Percentiles rank a stretch among this genome's conserved stretches.
These are phyloP conservation scores for Myxozyma kluyveri DNA, from an alignment of 805 yeast genomes.

Conservation along the genomic window DNA sequence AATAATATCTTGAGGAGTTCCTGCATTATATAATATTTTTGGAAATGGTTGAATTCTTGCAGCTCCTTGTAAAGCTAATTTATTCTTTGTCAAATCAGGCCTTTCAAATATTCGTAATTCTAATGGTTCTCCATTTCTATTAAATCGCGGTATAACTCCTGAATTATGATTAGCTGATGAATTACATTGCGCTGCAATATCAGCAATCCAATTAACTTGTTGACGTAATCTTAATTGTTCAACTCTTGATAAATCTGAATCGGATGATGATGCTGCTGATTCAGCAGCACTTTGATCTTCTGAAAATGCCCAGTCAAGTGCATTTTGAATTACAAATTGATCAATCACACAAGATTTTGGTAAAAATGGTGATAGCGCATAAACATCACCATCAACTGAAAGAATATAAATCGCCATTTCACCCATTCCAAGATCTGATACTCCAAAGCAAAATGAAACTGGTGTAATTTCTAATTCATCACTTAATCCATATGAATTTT, in stretches of 20 bases:
- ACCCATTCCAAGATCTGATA: constrained; percentile 41
- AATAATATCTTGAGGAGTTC: constrained; percentile 42
- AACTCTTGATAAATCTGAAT: background rate
- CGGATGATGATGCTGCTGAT: background rate
- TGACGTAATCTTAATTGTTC: constrained; percentile 24
- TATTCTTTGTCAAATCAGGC: constrained; percentile 17
- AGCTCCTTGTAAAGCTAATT: constrained; percentile 50
- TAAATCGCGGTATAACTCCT: constrained; percentile 11
- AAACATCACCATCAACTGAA: constrained; percentile 57
- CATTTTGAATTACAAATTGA: constrained; percentile 35
- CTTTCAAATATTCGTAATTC: constrained; percentile 33
- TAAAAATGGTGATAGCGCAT: constrained; percentile 60
- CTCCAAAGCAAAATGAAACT: constrained; percentile 49
- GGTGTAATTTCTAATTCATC: constrained; percentile 30
- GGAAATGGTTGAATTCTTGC: constrained; percentile 55
- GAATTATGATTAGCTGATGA: constrained; percentile 1
- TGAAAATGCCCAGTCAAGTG: constrained; percentile 40
- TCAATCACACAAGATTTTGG: constrained; percentile 43
- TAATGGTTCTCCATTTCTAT: constrained; percentile 31
- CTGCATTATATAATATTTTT: constrained; percentile 47
- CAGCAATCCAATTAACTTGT: constrained; percentile 42
- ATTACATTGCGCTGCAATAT: constrained; percentile 37
- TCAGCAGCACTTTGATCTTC: constrained; percentile 27
- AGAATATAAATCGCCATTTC: constrained; percentile 54
- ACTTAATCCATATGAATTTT: constrained; percentile 15